A percentile compares a stretch with the other conserved stretches of the same genome.
Conservation (phyloP, 2,329 filamentous ascomycete genomes). For the Epichloe gansuensis region DNA sequence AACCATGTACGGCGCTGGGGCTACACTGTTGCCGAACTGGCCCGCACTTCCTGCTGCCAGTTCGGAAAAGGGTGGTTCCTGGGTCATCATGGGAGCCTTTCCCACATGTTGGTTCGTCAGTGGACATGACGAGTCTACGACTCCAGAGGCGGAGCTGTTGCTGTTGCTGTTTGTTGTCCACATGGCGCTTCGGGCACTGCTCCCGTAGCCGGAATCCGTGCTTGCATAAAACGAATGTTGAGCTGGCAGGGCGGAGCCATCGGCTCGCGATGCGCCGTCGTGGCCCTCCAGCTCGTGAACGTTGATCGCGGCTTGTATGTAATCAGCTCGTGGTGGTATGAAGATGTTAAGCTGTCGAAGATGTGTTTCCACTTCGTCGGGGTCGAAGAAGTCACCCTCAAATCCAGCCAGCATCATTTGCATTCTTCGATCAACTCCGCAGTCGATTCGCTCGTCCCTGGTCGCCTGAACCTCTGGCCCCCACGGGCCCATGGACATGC, state of each 20-base stretch:
- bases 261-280: background rate
- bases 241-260: background rate
- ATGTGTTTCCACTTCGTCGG: conserved; percentile 66
- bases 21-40: background rate
- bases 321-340: conserved; percentile 49
- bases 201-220: conserved; percentile 1
- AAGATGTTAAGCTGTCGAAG: conserved; percentile 50
- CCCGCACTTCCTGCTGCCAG: background rate
- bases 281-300: conserved; percentile 23
- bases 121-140: background rate
- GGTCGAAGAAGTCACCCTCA: conserved; percentile 65
- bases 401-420: conserved; percentile 47
- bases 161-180: conserved; percentile 5
- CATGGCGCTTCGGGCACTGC: background rate
- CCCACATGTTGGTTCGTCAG: background rate
- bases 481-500: conserved; percentile 36
- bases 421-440: conserved; percentile 25
- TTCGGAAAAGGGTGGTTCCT: background rate
- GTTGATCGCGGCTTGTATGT: conserved; percentile 46
- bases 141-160: background rate
- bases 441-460: conserved; percentile 30
- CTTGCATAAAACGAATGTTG: background rate
- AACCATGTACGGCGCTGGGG: conserved; percentile 2
- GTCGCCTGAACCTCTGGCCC: conserved; percentile 24
- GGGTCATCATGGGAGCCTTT: background rate